Evolutionary conservation across 345 rosid genomes (phyloP).

Genomic region (Eucalyptus erythrocorys): DNA sequence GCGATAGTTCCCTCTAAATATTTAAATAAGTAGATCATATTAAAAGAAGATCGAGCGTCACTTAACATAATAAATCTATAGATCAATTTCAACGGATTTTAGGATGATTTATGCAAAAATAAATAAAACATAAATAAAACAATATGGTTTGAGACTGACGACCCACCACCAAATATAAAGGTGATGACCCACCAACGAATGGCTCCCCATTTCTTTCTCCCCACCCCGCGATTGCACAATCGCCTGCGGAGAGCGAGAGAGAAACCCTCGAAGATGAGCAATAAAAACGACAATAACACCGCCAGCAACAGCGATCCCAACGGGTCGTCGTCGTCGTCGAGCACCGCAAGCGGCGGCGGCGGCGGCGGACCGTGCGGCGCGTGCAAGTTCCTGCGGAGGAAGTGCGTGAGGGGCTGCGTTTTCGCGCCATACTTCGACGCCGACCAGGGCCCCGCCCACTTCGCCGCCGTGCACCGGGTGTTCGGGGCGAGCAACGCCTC

Average conservation of each 20-base stretch:
- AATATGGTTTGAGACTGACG: not conserved
- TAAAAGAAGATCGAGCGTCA: not conserved
- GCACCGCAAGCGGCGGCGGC: not conserved
- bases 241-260: not conserved
- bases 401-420: slow-evolving; percentile 69
- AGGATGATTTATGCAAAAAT: not conserved
- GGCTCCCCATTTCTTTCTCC: not conserved
- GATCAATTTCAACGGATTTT: not conserved
- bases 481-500: slow-evolving; percentile 93
- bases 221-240: not conserved
- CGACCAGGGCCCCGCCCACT: slow-evolving; percentile 67
- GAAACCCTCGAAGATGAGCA: not conserved
- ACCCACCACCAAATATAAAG: not conserved
- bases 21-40: not conserved
- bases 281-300: not conserved
- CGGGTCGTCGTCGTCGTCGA: not conserved
- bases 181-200: not conserved
- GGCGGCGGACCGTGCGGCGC: slow-evolving; percentile 78
- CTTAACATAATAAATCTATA: not conserved
- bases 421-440: slow-evolving; percentile 87
- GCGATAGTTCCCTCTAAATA: fast-evolving
- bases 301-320: not conserved
- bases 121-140: not conserved
- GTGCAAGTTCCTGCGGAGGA: slow-evolving; percentile 79
- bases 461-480: slow-evolving; percentile 88